Base-by-base conservation (phyloP, 345 rosid genomes). In the Eucalyptus regnans region DNA sequence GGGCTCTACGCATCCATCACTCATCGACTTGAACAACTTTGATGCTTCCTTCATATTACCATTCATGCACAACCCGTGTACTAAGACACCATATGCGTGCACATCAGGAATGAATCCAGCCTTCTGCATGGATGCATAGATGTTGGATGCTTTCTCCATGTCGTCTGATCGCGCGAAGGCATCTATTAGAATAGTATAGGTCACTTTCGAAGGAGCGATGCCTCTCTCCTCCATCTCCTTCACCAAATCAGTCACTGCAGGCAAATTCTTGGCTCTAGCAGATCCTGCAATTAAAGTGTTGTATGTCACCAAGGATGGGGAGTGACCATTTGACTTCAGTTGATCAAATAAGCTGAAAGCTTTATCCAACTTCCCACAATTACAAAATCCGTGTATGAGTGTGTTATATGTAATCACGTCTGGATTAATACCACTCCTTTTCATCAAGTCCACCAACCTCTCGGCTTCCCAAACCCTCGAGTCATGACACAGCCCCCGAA, bases 201-300 rank as follows among this genome's bases (percentile, higher is more conserved):
- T 96, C 86, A 94, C 96, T 90, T 91, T 91, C 10, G 98, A 95
- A 86, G 98, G 95, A 79, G 90, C 91, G 56, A 96, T 90, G 60
- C 96, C 96, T 94, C 98, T 95, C 86, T 95, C 98, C 91, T 94
- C 95, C 98, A 97, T 96, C 92, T 97, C 96, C 93, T 91, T 94
- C 58, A 94, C 94, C 66, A 97, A 90, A 71, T 92, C 90, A 58
- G 91, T 90, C 64, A 94, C 96, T 86, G 86, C 76, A 22, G 86
- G 88, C 29, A 89, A 89, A 84, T 94, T 92, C 89, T 94, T 93
- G 33, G 92, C 93, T 68, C 87, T 95, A 90, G 93, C 92, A 88
- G 91, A 94, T 29, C 98, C 95, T 5, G 92, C 88, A 88, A 96
- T 90, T 8, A 96, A 93, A 89, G 90, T 89, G 89, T 97, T 96